These are phyloP conservation scores for Micractinium conductrix DNA, from an alignment of 139 green algal species.

Conservation along the genomic window DNA sequence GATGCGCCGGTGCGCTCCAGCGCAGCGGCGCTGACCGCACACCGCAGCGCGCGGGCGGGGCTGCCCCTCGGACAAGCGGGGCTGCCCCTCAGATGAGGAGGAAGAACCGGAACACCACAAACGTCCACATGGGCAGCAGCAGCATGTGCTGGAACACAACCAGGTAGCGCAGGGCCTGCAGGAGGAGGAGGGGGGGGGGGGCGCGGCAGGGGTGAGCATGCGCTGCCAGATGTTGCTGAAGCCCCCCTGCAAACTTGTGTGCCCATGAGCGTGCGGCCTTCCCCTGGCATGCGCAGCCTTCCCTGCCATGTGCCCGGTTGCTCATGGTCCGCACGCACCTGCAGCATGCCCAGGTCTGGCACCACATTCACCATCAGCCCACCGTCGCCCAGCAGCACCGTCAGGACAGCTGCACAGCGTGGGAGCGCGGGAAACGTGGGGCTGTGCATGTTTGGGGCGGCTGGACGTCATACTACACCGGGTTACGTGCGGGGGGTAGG, in stretches of 20 bases:
- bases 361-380: constrained; percentile 30
- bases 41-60: background rate
- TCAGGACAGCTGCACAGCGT: background rate
- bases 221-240: no score
- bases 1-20: no score
- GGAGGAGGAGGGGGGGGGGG: background rate
- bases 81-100: constrained; percentile 30
- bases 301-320: no score
- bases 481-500: no score
- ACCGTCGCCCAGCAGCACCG: constrained; percentile 22
- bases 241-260: no score
- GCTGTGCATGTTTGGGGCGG: background rate
- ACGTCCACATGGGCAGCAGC: constrained; percentile 39
- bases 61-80: no score
- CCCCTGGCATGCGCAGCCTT: no score
- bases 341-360: constrained; percentile 21
- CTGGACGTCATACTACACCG: no score
- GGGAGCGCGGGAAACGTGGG: background rate
- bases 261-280: no score
- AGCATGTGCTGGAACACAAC: constrained; percentile 26
- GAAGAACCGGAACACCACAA: constrained; percentile 40
- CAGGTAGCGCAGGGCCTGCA: constrained; percentile 14
- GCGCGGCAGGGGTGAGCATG: no score
- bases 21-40: no score
- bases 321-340: no score